Evolutionary conservation across 1,139 yeast genomes (phyloP).

Genomic region (Saccharomyces hybrid): DNA sequence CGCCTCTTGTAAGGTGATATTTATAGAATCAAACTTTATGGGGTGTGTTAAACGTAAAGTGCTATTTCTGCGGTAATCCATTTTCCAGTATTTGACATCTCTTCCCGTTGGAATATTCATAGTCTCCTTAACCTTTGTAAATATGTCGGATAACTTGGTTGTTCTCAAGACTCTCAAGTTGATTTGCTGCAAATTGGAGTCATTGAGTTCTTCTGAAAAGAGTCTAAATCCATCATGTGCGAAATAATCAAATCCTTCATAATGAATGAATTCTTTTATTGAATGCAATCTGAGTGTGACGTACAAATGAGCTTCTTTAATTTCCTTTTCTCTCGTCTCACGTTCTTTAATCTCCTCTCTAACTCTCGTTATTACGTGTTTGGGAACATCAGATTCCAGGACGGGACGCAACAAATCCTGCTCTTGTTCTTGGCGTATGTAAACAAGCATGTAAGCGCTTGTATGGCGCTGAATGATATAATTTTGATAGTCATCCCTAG

Average conservation of each 20-base stretch:
- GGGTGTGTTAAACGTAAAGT: constrained; percentile 61
- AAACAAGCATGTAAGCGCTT: constrained; percentile 95
- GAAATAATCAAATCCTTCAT: constrained; percentile 72
- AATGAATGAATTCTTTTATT: constrained; percentile 45
- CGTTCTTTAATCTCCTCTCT: constrained; percentile 53
- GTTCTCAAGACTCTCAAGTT: constrained; percentile 52
- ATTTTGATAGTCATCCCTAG: constrained; percentile 55
- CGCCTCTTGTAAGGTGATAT: constrained; percentile 39
- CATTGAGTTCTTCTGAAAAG: constrained; percentile 44
- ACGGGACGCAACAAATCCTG: constrained; percentile 53
- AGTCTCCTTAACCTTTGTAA: constrained; percentile 42
- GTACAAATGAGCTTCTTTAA: constrained; percentile 74
- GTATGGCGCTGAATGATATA: constrained; percentile 71
- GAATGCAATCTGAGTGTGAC: constrained; percentile 53
- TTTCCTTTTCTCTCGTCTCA: constrained; percentile 50
- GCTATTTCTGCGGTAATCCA: constrained; percentile 64
- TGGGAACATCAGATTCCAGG: constrained; percentile 56
- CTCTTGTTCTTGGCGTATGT: constrained; percentile 60
- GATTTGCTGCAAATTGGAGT: constrained; percentile 45
- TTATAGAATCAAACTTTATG: constrained; percentile 36
- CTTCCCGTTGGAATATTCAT: constrained; percentile 35
- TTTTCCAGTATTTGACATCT: constrained; percentile 54
- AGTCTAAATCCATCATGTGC: constrained; percentile 44
- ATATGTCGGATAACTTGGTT: constrained; percentile 46
- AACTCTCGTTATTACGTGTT: constrained; percentile 60